Base-by-base conservation (phyloP, 805 yeast species). In the Ogataea angusta region DNA sequence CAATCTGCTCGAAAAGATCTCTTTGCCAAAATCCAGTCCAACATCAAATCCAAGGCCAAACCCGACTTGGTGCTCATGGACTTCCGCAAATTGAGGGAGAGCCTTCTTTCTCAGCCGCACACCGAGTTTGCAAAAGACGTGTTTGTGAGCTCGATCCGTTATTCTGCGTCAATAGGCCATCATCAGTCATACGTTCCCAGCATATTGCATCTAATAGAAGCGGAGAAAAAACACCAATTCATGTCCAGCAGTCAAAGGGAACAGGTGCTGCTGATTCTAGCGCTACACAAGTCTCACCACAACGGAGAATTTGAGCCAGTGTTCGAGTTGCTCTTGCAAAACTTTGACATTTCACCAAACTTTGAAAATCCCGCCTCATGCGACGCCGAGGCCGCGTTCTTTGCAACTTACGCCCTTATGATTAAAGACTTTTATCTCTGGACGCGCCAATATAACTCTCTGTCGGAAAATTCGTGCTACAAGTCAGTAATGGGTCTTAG, bases 181-280 rank as follows among this genome's bases (percentile, higher is more conserved):
- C 70, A 72, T 50, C 75, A 76, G 45, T 68, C 82, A 1, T 79
- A 76, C 48, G 42, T 77, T 4, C 83, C 85, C 2, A 63, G 76
- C 19, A 66, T 77, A n/a, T 54, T 57, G 28, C 69, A 68, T 43
- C 49, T 78, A 18, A 53, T 76, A 17, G 56, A 55, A 7, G 50
- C 49, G 9, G 56, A 59, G 12, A 44, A 48, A 9, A 35, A 36
- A 5, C 16, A 31, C 5, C 29, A 25, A 1, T 46, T 62, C 10
- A 53, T 73, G 17, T 45, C 52, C 0, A 26, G 34, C 1, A 50
- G 48, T 0, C 79, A 75, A 48, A 43, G 53, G 1, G 54, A 56
- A 22, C 78, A 73, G 42, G 49, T 76, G 14, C 64, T 67, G 12
- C 56, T 67, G 4, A 54, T 75, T 13, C 53, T 72, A 35, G 64